These are phyloP conservation scores for Fraxinus baroniana DNA, from an alignment of 305 asterid species.

Conservation along the genomic window DNA sequence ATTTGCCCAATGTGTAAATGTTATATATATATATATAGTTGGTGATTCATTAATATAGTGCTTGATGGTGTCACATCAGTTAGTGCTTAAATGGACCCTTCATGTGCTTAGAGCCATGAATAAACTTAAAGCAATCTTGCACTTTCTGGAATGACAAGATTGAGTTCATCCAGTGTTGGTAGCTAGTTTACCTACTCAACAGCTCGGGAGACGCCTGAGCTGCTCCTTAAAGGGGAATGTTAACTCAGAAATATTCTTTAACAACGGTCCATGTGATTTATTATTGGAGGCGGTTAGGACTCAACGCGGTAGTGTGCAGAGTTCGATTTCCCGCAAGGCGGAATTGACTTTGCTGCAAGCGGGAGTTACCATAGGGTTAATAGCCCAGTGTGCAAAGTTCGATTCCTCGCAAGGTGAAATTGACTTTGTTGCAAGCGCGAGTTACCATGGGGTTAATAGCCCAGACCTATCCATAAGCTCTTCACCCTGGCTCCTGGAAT, in stretches of 20 bases:
- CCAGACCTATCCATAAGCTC: too few species aligned
- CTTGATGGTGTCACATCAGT: background rate
- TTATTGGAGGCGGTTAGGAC: too few species aligned
- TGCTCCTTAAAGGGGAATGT: background rate
- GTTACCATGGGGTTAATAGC: too few species aligned
- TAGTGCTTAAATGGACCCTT: background rate
- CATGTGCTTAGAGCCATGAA: background rate
- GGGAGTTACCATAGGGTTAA: too few species aligned
- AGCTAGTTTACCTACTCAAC: background rate
- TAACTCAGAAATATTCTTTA: background rate
- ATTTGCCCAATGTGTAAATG: background rate
- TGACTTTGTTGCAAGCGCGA: too few species aligned
- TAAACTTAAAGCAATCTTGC: background rate
- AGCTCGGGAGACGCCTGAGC: background rate
- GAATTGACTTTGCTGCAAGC: too few species aligned
- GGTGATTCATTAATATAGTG: background rate
- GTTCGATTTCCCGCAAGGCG: too few species aligned
- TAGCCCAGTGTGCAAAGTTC: too few species aligned
- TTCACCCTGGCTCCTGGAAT: too few species aligned
- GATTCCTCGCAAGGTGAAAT: too few species aligned
- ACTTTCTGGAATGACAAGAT: background rate
- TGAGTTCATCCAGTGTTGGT: background rate
- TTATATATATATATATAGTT: background rate
- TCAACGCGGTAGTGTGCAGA: too few species aligned
- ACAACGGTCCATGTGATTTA: background rate